Percentiles rank a stretch among this genome's conserved stretches.
phyloP scores from a whole-genome alignment of 2,329 filamentous ascomycete genomes.

The Colletotrichum sp. region DNA sequence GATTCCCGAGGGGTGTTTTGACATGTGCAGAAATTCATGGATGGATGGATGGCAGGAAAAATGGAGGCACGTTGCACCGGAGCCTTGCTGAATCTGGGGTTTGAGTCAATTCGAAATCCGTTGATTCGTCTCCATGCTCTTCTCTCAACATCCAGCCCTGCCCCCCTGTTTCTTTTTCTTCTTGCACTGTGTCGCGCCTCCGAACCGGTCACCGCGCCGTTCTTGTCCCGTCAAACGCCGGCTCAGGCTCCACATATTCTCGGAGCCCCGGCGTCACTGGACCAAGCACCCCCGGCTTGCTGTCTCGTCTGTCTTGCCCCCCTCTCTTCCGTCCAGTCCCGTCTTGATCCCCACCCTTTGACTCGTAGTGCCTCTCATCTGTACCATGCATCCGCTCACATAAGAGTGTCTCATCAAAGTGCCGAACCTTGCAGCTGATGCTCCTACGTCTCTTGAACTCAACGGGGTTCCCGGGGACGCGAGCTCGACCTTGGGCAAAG shows the following conservation, averaged over 20 bases:
- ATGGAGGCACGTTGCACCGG: not conserved
- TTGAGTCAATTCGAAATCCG: not conserved
- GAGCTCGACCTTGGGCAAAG: not conserved
- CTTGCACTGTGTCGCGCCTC: not conserved
- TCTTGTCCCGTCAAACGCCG: not conserved
- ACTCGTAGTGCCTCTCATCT: not conserved
- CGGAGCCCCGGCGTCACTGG: not conserved
- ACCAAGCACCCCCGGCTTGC: not conserved
- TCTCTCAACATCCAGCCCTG: not conserved
- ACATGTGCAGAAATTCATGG: not conserved
- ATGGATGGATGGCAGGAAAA: not conserved
- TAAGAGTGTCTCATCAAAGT: constrained; percentile 10
- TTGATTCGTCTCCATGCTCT: not conserved
- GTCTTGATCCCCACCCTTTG: not conserved
- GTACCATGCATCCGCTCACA: not conserved
- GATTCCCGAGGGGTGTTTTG: not conserved
- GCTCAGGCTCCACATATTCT: not conserved
- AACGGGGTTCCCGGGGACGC: not conserved
- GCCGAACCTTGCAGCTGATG: constrained; percentile 20
- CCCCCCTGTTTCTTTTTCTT: not conserved
- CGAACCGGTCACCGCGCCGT: not conserved
- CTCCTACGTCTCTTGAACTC: not conserved
- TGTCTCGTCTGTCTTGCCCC: not conserved
- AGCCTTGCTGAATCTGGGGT: not conserved
- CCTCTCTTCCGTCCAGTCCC: not conserved